Evolutionary conservation across 2,329 filamentous ascomycete species (phyloP).

Genomic region (Stemphylium vesicarium): DNA sequence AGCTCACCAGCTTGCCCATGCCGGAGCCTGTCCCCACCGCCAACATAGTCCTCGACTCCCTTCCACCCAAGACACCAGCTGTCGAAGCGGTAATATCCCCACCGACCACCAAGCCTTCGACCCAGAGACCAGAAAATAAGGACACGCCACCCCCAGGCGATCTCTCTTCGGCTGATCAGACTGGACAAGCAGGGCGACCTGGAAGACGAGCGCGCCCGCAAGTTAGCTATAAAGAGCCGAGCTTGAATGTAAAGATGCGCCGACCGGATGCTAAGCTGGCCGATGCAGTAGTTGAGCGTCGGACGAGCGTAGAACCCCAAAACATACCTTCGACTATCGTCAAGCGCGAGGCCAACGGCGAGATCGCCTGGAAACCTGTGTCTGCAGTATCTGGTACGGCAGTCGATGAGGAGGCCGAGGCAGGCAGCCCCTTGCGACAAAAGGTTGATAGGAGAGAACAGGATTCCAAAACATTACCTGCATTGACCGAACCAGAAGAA

Average conservation of each 20-base stretch:
- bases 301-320: slow-evolving; percentile 36
- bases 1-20: slow-evolving; percentile 26
- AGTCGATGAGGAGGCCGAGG: slow-evolving; percentile 37
- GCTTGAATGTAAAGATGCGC: slow-evolving; percentile 57
- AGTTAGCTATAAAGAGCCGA: slow-evolving; percentile 59
- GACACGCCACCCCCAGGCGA: slow-evolving; percentile 55
- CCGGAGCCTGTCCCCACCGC: slow-evolving; percentile 31
- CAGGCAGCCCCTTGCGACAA: slow-evolving; percentile 46
- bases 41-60: slow-evolving; percentile 44
- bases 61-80: slow-evolving; percentile 50
- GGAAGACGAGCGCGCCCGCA: slow-evolving; percentile 54
- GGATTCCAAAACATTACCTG: slow-evolving; percentile 23
- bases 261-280: slow-evolving; percentile 55
- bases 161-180: slow-evolving; percentile 44
- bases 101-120: slow-evolving; percentile 52
- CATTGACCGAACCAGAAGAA: slow-evolving; percentile 21
- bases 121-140: slow-evolving; percentile 42
- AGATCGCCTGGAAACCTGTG: slow-evolving; percentile 37
- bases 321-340: slow-evolving; percentile 29
- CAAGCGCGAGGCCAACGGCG: slow-evolving; percentile 37
- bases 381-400: slow-evolving; percentile 22
- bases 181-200: slow-evolving; percentile 45
- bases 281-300: slow-evolving; percentile 50
- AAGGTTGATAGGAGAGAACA: slow-evolving; percentile 39
- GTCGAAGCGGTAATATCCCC: slow-evolving; percentile 53